Conservation (phyloP, 352 stramenopile species). For the Pythium biforme region DNA sequence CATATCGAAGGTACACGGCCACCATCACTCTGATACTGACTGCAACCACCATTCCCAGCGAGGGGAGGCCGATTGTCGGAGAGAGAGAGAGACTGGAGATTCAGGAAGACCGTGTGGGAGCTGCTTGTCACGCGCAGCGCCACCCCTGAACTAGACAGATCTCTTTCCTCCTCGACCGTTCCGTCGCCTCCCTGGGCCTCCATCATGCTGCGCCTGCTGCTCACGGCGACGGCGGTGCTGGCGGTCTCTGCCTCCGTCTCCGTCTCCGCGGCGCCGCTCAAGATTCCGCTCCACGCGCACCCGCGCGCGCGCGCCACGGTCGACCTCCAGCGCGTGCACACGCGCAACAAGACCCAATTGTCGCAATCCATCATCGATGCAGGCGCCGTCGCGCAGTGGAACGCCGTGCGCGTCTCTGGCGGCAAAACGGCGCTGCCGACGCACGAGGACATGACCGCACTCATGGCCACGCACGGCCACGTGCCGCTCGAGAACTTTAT, state of each 20-base stretch:
- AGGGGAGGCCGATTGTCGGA: too few relatives aligned
- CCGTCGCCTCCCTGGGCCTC: too few relatives aligned
- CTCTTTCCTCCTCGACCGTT: too few relatives aligned
- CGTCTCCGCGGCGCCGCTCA: slow-evolving; percentile 26
- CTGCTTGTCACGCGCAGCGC: too few relatives aligned
- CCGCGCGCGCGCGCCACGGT: slow-evolving; percentile 26
- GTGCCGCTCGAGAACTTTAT: slow-evolving; percentile 78
- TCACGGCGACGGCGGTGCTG: slow-evolving; percentile 12
- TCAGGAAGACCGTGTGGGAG: too few relatives aligned
- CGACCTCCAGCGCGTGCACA: slow-evolving; percentile 41
- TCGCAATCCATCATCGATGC: too few relatives aligned
- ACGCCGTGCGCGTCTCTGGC: slow-evolving; percentile 13
- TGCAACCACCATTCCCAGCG: slow-evolving; percentile 10
- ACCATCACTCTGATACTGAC: slow-evolving; percentile 12
- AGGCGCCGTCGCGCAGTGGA: slow-evolving; percentile 31
- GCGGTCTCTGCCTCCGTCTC: slow-evolving; percentile 6
- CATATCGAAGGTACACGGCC: not conserved
- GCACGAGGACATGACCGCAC: slow-evolving; percentile 26
- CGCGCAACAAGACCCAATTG: too few relatives aligned
- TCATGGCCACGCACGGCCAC: slow-evolving; percentile 28
- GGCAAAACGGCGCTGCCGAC: slow-evolving; percentile 10
- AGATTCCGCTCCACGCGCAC: slow-evolving; percentile 39
- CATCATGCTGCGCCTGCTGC: slow-evolving; percentile 9
- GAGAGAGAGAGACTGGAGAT: too few relatives aligned
- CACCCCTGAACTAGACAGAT: too few relatives aligned